These are phyloP conservation scores for Herpomyces periplanetae DNA, from an alignment of 2,329 filamentous ascomycete genomes.

Conservation along the genomic window DNA sequence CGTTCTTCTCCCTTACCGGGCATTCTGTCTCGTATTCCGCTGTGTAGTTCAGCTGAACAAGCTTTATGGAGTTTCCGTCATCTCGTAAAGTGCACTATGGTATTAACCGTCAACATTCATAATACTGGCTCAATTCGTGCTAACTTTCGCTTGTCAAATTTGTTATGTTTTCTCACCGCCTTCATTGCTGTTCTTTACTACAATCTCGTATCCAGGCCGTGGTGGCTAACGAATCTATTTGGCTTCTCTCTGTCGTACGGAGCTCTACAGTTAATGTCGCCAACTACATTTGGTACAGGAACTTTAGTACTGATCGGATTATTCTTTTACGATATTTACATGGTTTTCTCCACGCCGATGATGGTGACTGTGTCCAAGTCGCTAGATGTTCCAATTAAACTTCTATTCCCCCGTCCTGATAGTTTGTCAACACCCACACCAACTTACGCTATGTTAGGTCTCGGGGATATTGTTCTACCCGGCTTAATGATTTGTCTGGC, in stretches of 20 bases:
- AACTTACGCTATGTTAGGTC: slow-evolving; percentile 32
- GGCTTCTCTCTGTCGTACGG: slow-evolving; percentile 59
- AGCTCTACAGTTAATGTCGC: slow-evolving; percentile 43
- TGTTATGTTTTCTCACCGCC: slow-evolving; percentile 16
- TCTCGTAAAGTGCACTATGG: slow-evolving; percentile 12
- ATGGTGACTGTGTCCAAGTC: slow-evolving; percentile 63
- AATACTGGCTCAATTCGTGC: slow-evolving; percentile 12
- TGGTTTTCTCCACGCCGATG: slow-evolving; percentile 15
- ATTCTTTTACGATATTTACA: slow-evolving; percentile 72
- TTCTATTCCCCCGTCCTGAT: slow-evolving; percentile 32
- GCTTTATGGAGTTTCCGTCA: slow-evolving; percentile 13
- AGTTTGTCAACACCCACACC: slow-evolving; percentile 7
- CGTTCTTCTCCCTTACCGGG: slow-evolving; percentile 14
- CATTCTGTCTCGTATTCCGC: slow-evolving; percentile 10
- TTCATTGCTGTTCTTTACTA: slow-evolving; percentile 21
- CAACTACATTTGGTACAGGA: slow-evolving; percentile 49
- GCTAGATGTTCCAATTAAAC: slow-evolving; percentile 66
- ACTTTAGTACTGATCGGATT: slow-evolving; percentile 34
- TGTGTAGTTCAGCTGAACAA: slow-evolving; percentile 7
- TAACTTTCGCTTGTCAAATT: slow-evolving; percentile 13
- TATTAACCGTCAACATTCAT: slow-evolving; percentile 14
- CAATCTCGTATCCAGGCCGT: slow-evolving; percentile 17
- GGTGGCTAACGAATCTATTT: slow-evolving; percentile 45
- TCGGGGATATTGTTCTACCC: slow-evolving; percentile 75
- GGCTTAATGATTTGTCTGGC: slow-evolving; percentile 64